Evolutionary conservation across 108 stramenopile genomes (phyloP).

Genomic region (Fistulifera pelliculosa): DNA sequence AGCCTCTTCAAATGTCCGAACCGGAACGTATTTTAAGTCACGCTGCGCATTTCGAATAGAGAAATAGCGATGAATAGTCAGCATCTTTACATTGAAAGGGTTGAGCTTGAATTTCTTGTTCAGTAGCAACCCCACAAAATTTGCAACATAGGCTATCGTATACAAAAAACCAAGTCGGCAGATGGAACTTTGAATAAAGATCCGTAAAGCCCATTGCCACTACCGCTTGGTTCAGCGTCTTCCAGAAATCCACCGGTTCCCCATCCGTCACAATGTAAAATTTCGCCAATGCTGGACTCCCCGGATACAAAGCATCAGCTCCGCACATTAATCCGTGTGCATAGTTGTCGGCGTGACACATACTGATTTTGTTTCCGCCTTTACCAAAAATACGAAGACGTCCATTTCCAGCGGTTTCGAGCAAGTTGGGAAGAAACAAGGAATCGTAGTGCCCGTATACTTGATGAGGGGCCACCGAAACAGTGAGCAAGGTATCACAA

Average conservation of each 20-base stretch:
- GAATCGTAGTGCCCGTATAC: conserved; percentile 91
- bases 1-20: conserved; percentile 82
- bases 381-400: conserved; percentile 88
- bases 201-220: conserved; percentile 85
- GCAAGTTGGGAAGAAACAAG: conserved; percentile 86
- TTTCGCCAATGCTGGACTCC: conserved; percentile 80
- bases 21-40: conserved; percentile 88
- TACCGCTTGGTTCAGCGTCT: conserved; percentile 79
- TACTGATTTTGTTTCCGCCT: conserved; percentile 82
- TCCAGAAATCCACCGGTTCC: conserved; percentile 86
- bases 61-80: conserved; percentile 94
- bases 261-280: conserved; percentile 98
- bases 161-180: conserved; percentile 76
- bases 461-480: conserved; percentile 95
- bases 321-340: conserved; percentile 92
- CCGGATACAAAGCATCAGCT: conserved; percentile 70
- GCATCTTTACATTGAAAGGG: conserved; percentile 87
- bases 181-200: conserved; percentile 69
- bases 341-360: conserved; percentile 97
- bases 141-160: conserved; percentile 72
- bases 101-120: conserved; percentile 83
- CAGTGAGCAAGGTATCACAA: conserved; percentile 51
- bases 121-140: conserved; percentile 46
- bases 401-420: conserved; percentile 82
- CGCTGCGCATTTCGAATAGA: conserved; percentile 74